Conservation (phyloP, 805 yeast species). For the Cyberlindnera misumaiensis region DNA sequence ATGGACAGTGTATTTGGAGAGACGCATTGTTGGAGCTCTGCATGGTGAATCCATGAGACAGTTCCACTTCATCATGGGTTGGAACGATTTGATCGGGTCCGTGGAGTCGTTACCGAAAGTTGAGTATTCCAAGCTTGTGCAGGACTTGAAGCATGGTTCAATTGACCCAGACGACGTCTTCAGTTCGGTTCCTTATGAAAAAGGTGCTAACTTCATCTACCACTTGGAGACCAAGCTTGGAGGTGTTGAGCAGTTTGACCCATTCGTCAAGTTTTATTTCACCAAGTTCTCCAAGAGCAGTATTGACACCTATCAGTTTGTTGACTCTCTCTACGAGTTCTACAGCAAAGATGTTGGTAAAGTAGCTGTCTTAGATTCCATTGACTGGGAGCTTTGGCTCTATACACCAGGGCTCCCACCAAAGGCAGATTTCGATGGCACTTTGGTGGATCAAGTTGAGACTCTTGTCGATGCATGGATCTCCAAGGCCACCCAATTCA, state of each 20-base stretch:
- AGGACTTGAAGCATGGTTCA: conserved; percentile 56
- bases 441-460: conserved; percentile 68
- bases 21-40: conserved; percentile 50
- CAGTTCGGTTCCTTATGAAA: conserved; percentile 84
- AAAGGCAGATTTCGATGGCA: conserved; percentile 72
- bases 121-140: conserved; percentile 58
- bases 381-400: conserved; percentile 87
- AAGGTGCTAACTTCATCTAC: conserved; percentile 76
- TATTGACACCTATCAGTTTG: conserved; percentile 74
- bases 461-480: conserved; percentile 61
- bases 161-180: conserved; percentile 86
- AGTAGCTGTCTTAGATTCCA: conserved; percentile 46
- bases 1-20: conserved; percentile 89
- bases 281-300: conserved; percentile 59
- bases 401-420: conserved; percentile 85
- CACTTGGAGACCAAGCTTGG: conserved; percentile 66
- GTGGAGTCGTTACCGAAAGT: conserved; percentile 56
- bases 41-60: conserved; percentile 61
- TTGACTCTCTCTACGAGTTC: conserved; percentile 67
- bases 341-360: conserved; percentile 36
- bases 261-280: conserved; percentile 76
- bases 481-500: conserved; percentile 11
- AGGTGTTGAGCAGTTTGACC: conserved; percentile 60
- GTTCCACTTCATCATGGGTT: conserved; percentile 79
- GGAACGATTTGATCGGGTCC: conserved; percentile 71